A percentile compares a stretch with the other conserved stretches of the same genome.
Conservation (phyloP, 2,329 filamentous ascomycete genomes). For the Aspergillus fumigatus region DNA sequence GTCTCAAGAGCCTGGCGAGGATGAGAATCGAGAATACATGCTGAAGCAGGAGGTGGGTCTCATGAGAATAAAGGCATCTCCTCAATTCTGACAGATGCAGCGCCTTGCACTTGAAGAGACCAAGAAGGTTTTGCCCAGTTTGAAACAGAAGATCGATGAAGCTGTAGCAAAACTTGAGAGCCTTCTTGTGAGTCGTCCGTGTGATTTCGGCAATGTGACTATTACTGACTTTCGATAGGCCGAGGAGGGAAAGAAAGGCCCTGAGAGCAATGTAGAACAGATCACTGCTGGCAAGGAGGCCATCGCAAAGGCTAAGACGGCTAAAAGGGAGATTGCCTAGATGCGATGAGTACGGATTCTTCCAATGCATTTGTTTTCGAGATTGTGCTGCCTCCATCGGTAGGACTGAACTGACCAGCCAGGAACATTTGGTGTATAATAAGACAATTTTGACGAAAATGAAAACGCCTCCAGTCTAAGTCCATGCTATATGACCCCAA, state of each 20-base stretch:
- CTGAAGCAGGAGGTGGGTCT: conserved; percentile 77
- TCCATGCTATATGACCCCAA: conserved; percentile 21
- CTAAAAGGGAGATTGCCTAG: conserved; percentile 36
- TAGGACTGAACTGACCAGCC: conserved; percentile 3
- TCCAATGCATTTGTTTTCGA: neutral
- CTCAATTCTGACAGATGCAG: conserved; percentile 42
- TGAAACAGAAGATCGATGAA: conserved; percentile 66
- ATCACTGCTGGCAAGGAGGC: conserved; percentile 41
- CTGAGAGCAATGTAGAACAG: conserved; percentile 37
- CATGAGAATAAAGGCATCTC: neutral
- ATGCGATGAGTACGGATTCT: neutral
- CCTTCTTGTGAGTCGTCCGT: conserved; percentile 60
- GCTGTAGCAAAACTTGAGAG: conserved; percentile 71
- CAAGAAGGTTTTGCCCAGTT: conserved; percentile 69
- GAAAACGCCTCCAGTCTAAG: conserved; percentile 23
- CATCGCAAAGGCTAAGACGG: conserved; percentile 36
- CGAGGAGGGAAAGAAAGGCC: conserved; percentile 38
- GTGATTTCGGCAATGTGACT: neutral
- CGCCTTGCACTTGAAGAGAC: conserved; percentile 81
- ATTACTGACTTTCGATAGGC: conserved; percentile 19
- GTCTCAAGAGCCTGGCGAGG: conserved; percentile 61
- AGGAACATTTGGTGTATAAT: conserved; percentile 14
- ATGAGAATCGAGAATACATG: conserved; percentile 73
- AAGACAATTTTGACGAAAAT: conserved; percentile 9
- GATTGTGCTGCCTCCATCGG: neutral